Conservation (phyloP, 768 basidiomycete genomes). For the Rhizopogon roseolus region DNA sequence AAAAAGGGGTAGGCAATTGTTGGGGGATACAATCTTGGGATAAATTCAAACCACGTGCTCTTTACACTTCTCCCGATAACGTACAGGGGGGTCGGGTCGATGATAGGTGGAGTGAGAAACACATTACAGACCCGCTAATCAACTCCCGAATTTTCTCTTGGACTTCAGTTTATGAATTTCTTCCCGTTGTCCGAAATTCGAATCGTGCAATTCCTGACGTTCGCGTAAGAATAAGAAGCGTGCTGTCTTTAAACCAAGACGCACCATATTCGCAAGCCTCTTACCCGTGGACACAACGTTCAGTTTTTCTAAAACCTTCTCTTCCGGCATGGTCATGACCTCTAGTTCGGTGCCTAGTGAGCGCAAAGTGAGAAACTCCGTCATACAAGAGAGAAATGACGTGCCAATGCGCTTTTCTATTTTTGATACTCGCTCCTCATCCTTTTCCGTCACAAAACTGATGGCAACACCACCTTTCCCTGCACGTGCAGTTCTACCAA, state of each 20-base stretch:
- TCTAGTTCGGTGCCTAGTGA: constrained; percentile 63
- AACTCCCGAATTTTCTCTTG: constrained; percentile 15
- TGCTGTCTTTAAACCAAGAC: constrained; percentile 13
- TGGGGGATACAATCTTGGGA: background rate
- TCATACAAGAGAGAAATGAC: constrained; percentile 21
- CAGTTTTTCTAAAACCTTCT: constrained; percentile 74
- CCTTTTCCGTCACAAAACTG: constrained; percentile 92
- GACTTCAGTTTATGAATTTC: constrained; percentile 71
- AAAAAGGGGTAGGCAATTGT: background rate
- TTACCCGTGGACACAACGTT: constrained; percentile 92
- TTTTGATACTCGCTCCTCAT: constrained; percentile 75
- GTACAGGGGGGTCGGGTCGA: too few relatives aligned
- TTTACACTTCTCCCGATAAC: background rate
- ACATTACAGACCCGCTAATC: background rate
- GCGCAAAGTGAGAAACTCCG: background rate
- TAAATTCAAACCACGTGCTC: background rate
- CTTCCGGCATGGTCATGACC: constrained; percentile 76
- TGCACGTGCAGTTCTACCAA: constrained; percentile 88
- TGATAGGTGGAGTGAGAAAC: too few relatives aligned
- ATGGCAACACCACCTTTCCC: constrained; percentile 87
- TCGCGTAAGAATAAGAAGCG: background rate
- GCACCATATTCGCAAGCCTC: constrained; percentile 89
- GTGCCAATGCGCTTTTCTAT: constrained; percentile 87
- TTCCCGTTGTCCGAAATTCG: constrained; percentile 86
- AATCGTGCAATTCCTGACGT: constrained; percentile 74